Evolutionary conservation across 768 basidiomycete genomes (phyloP).

Genomic region (Rhodosporidiobolus odoratus): DNA sequence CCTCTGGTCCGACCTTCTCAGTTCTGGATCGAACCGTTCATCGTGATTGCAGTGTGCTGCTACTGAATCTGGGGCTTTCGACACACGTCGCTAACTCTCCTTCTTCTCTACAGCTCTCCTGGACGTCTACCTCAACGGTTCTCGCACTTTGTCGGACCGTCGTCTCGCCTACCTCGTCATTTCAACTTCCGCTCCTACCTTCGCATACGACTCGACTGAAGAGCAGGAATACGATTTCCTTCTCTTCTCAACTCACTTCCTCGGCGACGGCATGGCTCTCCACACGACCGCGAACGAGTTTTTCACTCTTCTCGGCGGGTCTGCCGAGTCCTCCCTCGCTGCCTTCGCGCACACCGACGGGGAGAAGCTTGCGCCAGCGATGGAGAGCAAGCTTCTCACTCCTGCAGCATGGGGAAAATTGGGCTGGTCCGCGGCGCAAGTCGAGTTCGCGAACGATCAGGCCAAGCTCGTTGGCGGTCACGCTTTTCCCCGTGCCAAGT

Average conservation of each 20-base stretch:
- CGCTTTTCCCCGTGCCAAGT: constrained; percentile 55
- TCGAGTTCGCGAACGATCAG: constrained; percentile 59
- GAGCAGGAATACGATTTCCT: constrained; percentile 58
- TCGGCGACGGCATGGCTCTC: constrained; percentile 82
- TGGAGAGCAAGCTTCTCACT: constrained; percentile 55
- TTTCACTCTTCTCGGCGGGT: constrained; percentile 55
- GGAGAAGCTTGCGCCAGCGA: constrained; percentile 45
- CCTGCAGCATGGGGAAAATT: constrained; percentile 47
- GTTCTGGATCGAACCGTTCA: background rate
- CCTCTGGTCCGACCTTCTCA: background rate
- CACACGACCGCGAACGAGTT: constrained; percentile 77
- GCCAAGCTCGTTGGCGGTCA: constrained; percentile 66
- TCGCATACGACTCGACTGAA: constrained; percentile 36
- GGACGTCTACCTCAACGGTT: constrained; percentile 68
- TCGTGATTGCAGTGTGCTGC: too few relatives aligned
- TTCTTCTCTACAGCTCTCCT: constrained; percentile 49
- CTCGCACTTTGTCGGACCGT: constrained; percentile 63
- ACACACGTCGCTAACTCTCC: constrained; percentile 12
- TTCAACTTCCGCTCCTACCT: constrained; percentile 28
- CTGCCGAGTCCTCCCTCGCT: background rate
- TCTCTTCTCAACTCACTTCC: constrained; percentile 68
- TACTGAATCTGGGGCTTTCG: too few relatives aligned
- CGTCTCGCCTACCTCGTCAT: constrained; percentile 62
- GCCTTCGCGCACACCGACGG: background rate
- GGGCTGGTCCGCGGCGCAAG: constrained; percentile 51